Evolutionary conservation across 805 yeast species (phyloP).

Genomic region (Lipomyces chichibuensis): DNA sequence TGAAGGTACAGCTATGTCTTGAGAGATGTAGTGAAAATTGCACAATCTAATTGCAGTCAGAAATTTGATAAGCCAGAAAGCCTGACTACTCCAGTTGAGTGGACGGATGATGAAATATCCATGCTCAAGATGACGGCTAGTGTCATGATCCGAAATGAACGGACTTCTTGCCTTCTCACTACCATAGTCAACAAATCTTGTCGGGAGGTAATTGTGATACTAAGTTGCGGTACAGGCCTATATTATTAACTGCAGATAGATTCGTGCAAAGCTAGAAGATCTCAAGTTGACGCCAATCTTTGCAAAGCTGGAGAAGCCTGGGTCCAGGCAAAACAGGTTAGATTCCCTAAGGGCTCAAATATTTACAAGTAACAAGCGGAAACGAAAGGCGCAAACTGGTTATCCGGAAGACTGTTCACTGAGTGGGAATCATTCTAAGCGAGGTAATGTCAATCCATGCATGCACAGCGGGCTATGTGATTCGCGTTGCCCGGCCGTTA

Average conservation of each 20-base stretch:
- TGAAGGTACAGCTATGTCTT: slow-evolving; percentile 14
- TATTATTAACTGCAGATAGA: slow-evolving; percentile 9
- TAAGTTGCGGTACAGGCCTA: background rate
- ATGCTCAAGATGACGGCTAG: slow-evolving; percentile 28
- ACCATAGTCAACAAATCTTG: slow-evolving; percentile 25
- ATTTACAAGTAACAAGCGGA: slow-evolving; percentile 20
- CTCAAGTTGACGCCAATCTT: slow-evolving; percentile 13
- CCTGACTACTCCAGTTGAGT: slow-evolving; percentile 2
- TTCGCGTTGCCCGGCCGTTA: slow-evolving; percentile 28
- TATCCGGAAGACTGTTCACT: slow-evolving; percentile 34
- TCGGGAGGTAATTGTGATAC: slow-evolving; percentile 15
- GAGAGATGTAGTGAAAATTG: background rate
- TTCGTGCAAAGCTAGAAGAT: slow-evolving; percentile 17
- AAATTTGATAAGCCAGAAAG: background rate
- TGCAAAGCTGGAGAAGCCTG: background rate
- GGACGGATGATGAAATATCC: slow-evolving; percentile 30
- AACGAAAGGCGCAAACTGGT: slow-evolving; percentile 25
- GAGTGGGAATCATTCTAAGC: slow-evolving; percentile 28
- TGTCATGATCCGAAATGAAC: slow-evolving; percentile 21
- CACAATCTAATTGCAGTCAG: background rate
- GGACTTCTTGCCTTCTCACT: slow-evolving; percentile 25
- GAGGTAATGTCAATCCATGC: slow-evolving; percentile 32
- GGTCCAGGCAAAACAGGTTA: background rate
- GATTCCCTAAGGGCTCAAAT: background rate
- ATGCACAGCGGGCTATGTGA: slow-evolving; percentile 34